Evolutionary conservation across 805 yeast species (phyloP).

Genomic region (Spathaspora girioi): DNA sequence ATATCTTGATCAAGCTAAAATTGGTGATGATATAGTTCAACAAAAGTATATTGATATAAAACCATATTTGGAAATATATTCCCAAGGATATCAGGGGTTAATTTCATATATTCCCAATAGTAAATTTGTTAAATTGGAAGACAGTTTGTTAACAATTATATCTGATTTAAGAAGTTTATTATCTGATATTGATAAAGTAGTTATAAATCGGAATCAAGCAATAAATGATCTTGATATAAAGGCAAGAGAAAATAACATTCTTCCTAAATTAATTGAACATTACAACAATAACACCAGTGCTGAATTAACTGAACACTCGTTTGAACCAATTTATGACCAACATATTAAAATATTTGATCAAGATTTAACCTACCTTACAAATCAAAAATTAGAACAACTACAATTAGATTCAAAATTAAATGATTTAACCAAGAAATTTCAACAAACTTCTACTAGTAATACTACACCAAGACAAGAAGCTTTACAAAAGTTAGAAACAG

Average conservation of each 20-base stretch:
- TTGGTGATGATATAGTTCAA: conserved; percentile 56
- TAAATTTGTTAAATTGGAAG: conserved; percentile 29
- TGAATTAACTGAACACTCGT: conserved; percentile 23
- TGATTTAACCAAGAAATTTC: conserved; percentile 24
- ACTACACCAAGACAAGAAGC: conserved; percentile 40
- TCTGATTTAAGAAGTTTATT: conserved; percentile 34
- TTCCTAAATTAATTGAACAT: conserved; percentile 51
- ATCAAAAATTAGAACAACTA: conserved; percentile 27
- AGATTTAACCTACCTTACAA: conserved; percentile 47
- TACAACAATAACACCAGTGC: conserved; percentile 27
- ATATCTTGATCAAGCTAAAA: conserved; percentile 53
- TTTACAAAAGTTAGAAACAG: conserved; percentile 49
- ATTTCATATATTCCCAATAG: conserved; percentile 38
- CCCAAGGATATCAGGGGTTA: conserved; percentile 35
- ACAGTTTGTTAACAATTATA: conserved; percentile 25
- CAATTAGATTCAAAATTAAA: conserved; percentile 38
- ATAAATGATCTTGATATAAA: conserved; percentile 42
- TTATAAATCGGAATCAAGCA: conserved; percentile 35
- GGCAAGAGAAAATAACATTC: conserved; percentile 43
- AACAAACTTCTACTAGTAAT: conserved; percentile 17
- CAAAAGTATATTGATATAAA: conserved; percentile 47
- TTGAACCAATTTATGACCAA: conserved; percentile 35
- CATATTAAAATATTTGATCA: conserved; percentile 45
- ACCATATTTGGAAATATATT: conserved; percentile 40
- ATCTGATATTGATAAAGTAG: conserved; percentile 25